phyloP scores from a whole-genome alignment of 768 basidiomycete genomes.

The Mycena filopes region DNA sequence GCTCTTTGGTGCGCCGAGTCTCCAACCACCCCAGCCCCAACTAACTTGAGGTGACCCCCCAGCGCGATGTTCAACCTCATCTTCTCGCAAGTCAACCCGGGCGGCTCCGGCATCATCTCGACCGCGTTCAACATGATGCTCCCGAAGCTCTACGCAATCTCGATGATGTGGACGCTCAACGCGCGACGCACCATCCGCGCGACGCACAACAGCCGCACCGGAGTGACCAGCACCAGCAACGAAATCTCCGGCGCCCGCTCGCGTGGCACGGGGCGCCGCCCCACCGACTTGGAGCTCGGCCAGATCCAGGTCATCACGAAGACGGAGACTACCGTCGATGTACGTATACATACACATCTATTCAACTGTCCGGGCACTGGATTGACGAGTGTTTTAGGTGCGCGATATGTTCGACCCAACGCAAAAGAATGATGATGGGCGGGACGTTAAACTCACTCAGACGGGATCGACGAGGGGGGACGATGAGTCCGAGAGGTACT shows the following conservation, averaged over 20 bases:
- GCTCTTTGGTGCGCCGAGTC: slow-evolving; percentile 36
- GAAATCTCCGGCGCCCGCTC: slow-evolving; percentile 21
- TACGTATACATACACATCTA: slow-evolving; percentile 29
- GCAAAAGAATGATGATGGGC: not conserved
- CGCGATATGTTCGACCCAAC: slow-evolving; percentile 10
- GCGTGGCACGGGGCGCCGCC: not conserved
- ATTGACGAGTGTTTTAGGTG: not conserved
- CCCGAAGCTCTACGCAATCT: slow-evolving; percentile 47
- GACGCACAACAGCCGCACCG: slow-evolving; percentile 7
- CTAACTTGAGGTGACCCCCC: not conserved
- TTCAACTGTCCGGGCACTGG: not conserved
- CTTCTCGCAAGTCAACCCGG: slow-evolving; percentile 42
- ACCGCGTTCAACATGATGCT: slow-evolving; percentile 42
- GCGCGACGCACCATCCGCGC: slow-evolving; percentile 39
- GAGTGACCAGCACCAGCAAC: slow-evolving; percentile 16
- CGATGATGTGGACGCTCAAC: slow-evolving; percentile 51
- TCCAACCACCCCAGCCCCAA: not conserved
- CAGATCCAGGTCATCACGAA: slow-evolving; percentile 36
- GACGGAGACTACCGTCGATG: slow-evolving; percentile 40
- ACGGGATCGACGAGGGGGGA: not conserved
- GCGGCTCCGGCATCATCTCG: slow-evolving; percentile 37
- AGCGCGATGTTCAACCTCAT: slow-evolving; percentile 48
- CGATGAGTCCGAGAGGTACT: slow-evolving; percentile 4
- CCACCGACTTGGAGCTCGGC: slow-evolving; percentile 14
- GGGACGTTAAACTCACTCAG: not conserved